These are phyloP conservation scores for Orbilia javanica DNA, from an alignment of 2,329 filamentous ascomycete species.

Conservation along the genomic window DNA sequence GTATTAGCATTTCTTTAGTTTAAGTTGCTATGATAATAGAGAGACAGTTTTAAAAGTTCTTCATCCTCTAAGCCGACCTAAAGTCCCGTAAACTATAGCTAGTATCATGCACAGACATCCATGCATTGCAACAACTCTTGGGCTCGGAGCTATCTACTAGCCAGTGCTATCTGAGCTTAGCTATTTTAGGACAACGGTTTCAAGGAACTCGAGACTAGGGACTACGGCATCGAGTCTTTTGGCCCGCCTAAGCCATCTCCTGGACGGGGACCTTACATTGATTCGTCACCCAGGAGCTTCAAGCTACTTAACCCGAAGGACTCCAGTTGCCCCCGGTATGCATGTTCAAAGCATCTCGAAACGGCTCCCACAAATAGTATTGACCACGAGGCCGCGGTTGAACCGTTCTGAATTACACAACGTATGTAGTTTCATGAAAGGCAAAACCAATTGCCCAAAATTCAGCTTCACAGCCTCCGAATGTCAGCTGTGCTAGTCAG, in stretches of 20 bases:
- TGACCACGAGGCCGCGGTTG: not conserved
- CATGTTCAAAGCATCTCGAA: not conserved
- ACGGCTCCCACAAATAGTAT: not conserved
- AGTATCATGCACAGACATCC: not conserved
- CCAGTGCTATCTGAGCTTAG: slow-evolving; percentile 1
- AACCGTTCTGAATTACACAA: slow-evolving; percentile 5
- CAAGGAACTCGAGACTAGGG: not conserved
- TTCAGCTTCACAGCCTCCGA: slow-evolving; percentile 1
- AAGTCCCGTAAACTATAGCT: not conserved
- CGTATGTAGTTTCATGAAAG: slow-evolving; percentile 1
- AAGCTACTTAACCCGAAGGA: not conserved
- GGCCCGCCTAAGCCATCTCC: not conserved
- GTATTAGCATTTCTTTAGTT: not conserved
- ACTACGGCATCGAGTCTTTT: not conserved
- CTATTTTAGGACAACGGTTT: not conserved
- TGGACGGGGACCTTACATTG: not conserved
- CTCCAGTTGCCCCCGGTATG: not conserved
- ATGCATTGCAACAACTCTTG: not conserved
- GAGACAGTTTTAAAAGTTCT: not conserved
- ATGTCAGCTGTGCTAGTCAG: not conserved
- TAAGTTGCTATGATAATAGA: slow-evolving; percentile 1
- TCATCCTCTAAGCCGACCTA: not conserved
- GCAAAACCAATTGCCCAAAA: not conserved
- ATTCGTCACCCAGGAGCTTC: not conserved
- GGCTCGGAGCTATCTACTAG: not conserved